Evolutionary conservation across 352 stramenopile species (phyloP).

Genomic region (Globisporangium radiosum): DNA sequence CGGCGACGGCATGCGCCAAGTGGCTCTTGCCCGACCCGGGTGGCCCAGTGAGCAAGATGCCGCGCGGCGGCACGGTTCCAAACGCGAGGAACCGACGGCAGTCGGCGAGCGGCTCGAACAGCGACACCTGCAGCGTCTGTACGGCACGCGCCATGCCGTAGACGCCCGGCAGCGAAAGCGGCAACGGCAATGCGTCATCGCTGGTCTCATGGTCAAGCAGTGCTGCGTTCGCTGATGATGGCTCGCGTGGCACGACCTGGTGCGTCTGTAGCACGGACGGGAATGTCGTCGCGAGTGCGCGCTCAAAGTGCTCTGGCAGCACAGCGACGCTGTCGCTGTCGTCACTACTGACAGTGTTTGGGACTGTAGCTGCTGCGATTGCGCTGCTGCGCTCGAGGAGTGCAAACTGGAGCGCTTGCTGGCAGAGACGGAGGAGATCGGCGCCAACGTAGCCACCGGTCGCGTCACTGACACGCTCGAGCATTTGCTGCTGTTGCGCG

Average conservation of each 20-base stretch:
- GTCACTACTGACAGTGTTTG: constrained; percentile 1
- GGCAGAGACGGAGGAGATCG: constrained; percentile 74
- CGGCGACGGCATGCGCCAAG: constrained; percentile 67
- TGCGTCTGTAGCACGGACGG: too few relatives aligned
- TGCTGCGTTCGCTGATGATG: too few relatives aligned
- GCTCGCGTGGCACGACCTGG: too few relatives aligned
- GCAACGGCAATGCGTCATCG: too few relatives aligned
- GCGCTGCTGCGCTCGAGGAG: constrained; percentile 7
- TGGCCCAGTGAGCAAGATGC: constrained; percentile 98
- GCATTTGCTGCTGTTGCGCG: too few relatives aligned
- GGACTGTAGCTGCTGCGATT: constrained; percentile 18
- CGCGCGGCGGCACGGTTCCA: constrained; percentile 93
- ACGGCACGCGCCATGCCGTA: too few relatives aligned
- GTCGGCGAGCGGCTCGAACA: constrained; percentile 97
- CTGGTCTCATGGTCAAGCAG: too few relatives aligned
- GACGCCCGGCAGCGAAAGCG: too few relatives aligned
- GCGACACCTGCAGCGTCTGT: constrained; percentile 52
- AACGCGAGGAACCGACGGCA: constrained; percentile 95
- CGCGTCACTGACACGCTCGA: too few relatives aligned
- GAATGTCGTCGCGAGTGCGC: too few relatives aligned
- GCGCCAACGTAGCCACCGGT: constrained; percentile 40
- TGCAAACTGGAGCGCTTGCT: constrained; percentile 58
- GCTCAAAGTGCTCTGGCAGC: constrained; percentile 18
- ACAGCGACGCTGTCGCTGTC: background rate
- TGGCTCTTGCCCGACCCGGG: constrained; percentile 98